Evolutionary conservation across 2,329 filamentous ascomycete species (phyloP).

Genomic region (Cercospora canescens): DNA sequence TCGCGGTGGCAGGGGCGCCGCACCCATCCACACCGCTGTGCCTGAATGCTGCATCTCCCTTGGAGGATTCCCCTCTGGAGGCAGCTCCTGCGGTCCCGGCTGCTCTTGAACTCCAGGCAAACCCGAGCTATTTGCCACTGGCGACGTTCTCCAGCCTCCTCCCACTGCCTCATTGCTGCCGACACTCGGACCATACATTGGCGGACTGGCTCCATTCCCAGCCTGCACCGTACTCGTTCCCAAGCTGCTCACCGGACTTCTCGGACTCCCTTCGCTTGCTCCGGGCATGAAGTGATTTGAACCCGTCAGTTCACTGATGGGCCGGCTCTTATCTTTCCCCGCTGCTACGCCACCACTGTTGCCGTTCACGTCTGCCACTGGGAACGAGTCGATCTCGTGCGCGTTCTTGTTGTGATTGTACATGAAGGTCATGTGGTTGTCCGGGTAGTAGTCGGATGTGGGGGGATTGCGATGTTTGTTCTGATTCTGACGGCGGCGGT

Average conservation of each 20-base stretch:
- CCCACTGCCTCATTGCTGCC: neutral
- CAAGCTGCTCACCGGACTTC: conserved; percentile 6
- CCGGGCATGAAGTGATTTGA: conserved; percentile 9
- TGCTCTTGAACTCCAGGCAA: conserved; percentile 5
- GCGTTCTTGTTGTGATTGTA: conserved; percentile 15
- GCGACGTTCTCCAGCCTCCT: neutral
- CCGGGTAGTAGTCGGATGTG: conserved; percentile 7
- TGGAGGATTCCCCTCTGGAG: conserved; percentile 12
- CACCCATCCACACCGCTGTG: neutral
- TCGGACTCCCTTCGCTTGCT: neutral
- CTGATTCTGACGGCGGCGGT: conserved; percentile 3
- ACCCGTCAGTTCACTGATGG: conserved; percentile 14
- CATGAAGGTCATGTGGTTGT: conserved; percentile 15
- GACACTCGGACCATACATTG: conserved; percentile 2
- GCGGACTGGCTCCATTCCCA: neutral
- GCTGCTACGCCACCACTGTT: neutral
- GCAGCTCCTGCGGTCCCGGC: conserved; percentile 14
- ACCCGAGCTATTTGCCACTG: neutral
- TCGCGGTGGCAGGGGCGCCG: neutral
- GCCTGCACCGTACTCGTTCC: neutral
- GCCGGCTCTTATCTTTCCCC: conserved; percentile 9
- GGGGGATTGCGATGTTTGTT: conserved; percentile 7
- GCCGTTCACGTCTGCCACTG: conserved; percentile 5
- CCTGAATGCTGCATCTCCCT: neutral
- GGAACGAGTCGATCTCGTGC: conserved; percentile 14